Base-by-base conservation (phyloP, 352 stramenopile genomes). In the Pythium pectinolyticum region DNA sequence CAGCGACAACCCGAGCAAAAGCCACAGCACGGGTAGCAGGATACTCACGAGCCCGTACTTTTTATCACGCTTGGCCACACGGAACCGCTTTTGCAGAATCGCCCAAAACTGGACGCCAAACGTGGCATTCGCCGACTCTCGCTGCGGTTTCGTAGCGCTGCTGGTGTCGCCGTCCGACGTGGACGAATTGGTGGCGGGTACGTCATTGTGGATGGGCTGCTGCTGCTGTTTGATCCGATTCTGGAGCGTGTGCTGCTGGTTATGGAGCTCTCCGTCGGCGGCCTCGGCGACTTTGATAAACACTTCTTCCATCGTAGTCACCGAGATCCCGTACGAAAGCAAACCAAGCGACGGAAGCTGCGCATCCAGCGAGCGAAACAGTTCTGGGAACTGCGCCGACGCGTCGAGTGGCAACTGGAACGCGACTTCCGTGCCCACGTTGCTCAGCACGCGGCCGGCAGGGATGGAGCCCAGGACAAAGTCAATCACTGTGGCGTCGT, bases 261-360 rank as follows among this genome's bases (percentile, higher is more conserved):
- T 28, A 34, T 62, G 27, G 32, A 72, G 28, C 19, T 61, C 51
- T n/a, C 61, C 63, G 32, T 67, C 70, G n/a, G 27, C 47, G 3
- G 43, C 53, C 34, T 78, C 72, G 3, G 78, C 75, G 17, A 89
- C 75, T 52, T 87, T 69, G 54, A 98, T 74, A 71, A 99, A 99
- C 1, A 98, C 94, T 73, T 99, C 96, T 72, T 99, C 97, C n/a
- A 99, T 77, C 5, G 96, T 99, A 22, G 96, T 98, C 25, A 98
- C 92, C 34, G 86, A 92, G 27, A 99, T 84, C 30, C 95, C 96
- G 72, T 98, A 99, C 20, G 80, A 88, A 1, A 86, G 50, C 22
- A 85, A 28, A 0, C 72, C 62, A 3, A 96, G 60, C 8, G 35
- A 34, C 12, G 67, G 9, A 2, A 89, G 49, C 1, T 83, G 35